Base-by-base conservation (phyloP, 345 rosid genomes). In the Durio zibethinus region DNA sequence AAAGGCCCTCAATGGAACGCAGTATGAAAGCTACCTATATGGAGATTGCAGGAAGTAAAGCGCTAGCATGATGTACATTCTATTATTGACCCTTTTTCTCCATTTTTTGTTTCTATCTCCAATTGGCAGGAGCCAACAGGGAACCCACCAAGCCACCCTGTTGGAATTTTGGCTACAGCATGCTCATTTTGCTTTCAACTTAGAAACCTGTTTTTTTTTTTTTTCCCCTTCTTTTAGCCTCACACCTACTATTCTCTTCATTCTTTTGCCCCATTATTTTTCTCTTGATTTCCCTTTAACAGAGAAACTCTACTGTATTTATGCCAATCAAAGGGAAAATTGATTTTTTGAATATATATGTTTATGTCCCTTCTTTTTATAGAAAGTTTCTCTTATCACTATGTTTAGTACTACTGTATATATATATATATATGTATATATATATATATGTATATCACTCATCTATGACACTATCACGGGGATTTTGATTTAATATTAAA, bases 1-100 rank as follows among this genome's bases (percentile, higher is more conserved):
- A 74, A 86, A 80, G 61, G 83, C 92, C 42, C 80, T 96, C 56
- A 87, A 88, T 8, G 97, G 97, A 60, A 88, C 98, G 0, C 79
- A 69, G 76, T 96, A 85, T 18, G 90, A 90, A 61, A 87, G 84
- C 76, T 89, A 86, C 76, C 80, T 96, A 12, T 69, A 59, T 6
- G 89, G 83, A 57, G 94, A 93, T 81, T 79, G 82, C 78, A 67
- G 87, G 62, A 90, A 85, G 83, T 93, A 82, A 86, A 80, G 67
- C 69, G 40, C 20, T 62, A 61, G 45, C 68, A 63, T 5, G 65
- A 50, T 82, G 89, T 82, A 82, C 63, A 83, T 82, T 54, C 21
- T 45, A 53, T 54, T 25, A 42, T 79, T 35, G 74, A 75, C 48
- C 76, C 72, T 45, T 15, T 38, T 64, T 60, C 21, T 75, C 76